Percentiles rank a stretch among this genome's conserved stretches.
Conservation (phyloP, 495 filamentous ascomycete species). For the Trichoderma gamsii region DNA sequence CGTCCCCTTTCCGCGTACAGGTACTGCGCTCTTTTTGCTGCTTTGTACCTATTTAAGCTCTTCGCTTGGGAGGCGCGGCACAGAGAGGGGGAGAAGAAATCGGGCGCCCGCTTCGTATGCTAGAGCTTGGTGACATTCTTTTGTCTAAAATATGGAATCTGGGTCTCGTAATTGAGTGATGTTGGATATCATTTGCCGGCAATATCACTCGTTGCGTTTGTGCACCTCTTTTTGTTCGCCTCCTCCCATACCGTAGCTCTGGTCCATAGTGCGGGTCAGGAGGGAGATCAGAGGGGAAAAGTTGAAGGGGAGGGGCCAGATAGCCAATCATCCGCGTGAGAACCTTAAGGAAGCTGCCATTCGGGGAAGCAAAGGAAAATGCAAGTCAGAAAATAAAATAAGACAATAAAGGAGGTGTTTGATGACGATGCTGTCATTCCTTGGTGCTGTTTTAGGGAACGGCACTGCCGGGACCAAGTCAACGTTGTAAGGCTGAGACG, state of each 20-base stretch:
- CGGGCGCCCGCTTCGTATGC: background rate
- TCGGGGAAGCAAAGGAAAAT: background rate
- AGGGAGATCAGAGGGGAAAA: background rate
- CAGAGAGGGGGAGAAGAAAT: background rate
- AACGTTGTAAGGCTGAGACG: constrained; percentile 9
- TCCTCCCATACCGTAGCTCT: background rate
- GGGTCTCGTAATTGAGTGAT: background rate
- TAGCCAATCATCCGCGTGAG: constrained; percentile 12
- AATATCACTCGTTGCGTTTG: background rate
- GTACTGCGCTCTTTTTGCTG: background rate
- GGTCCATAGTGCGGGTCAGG: background rate
- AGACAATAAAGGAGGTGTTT: background rate
- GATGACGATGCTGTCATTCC: constrained; percentile 12
- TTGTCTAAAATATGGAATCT: background rate
- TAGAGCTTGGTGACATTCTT: background rate
- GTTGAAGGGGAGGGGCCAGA: background rate
- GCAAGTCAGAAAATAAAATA: constrained; percentile 6
- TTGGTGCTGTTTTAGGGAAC: constrained; percentile 7
- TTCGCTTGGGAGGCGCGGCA: constrained; percentile 5
- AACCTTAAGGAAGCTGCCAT: background rate
- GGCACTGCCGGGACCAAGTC: constrained; percentile 2
- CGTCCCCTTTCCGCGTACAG: background rate
- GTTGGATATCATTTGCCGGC: background rate
- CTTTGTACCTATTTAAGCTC: background rate
- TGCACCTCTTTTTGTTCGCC: background rate